phyloP scores from a whole-genome alignment of 148 eudicot species.

The Rhododendron vialii region DNA sequence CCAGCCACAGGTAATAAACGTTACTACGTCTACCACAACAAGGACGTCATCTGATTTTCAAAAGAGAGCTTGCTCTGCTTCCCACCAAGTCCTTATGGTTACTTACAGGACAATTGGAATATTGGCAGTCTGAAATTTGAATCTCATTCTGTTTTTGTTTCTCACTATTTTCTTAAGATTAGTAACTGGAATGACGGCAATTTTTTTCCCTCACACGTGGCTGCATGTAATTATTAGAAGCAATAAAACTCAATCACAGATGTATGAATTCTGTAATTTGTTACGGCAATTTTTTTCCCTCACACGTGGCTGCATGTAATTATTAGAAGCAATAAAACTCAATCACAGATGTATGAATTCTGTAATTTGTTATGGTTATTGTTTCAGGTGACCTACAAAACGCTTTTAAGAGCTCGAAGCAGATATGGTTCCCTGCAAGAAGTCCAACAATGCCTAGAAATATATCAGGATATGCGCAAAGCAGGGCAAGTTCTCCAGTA shows the following conservation, averaged over 20 bases:
- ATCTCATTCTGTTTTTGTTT: neutral
- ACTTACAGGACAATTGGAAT: neutral
- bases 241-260: neutral
- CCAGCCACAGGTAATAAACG: neutral
- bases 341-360: neutral
- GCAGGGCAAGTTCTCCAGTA: slow-evolving; percentile 55
- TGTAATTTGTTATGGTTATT: neutral
- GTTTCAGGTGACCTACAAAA: slow-evolving; percentile 83
- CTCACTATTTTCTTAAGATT: neutral
- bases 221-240: neutral
- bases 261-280: neutral
- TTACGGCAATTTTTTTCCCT: neutral
- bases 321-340: neutral
- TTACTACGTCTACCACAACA: neutral
- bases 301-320: neutral
- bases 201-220: neutral
- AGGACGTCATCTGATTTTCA: neutral
- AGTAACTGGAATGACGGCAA: neutral
- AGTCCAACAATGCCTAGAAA: slow-evolving; percentile 81
- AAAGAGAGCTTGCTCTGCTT: neutral
- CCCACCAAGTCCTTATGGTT: neutral
- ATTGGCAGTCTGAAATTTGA: neutral
- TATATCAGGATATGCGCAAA: slow-evolving; percentile 93
- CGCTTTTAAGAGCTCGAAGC: slow-evolving; percentile 77
- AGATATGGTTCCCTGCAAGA: slow-evolving; percentile 76